Evolutionary conservation across 805 yeast species (phyloP), one percentile per base, ranked within the genome.

Genomic region (Yarrowia sp.): DNA sequence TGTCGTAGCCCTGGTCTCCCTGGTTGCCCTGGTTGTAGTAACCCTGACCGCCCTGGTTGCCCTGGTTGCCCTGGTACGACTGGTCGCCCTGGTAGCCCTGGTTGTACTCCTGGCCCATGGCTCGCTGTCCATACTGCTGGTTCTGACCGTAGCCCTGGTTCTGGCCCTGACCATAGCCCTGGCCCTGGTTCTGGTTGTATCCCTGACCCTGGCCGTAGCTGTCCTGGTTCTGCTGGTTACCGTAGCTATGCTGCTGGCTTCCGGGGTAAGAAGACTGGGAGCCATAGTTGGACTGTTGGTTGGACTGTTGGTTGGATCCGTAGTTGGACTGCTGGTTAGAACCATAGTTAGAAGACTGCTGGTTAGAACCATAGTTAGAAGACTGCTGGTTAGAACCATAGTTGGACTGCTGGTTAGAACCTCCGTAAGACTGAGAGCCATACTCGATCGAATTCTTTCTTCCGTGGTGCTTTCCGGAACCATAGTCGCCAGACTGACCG

Each of bases 1-100:
- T 58, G 10, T 58, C 49, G 32, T 54, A 38, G 5, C 59, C 62
- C 41, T 49, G 58, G 41, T 48, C 19, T 24, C 51, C 51, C 40
- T 54, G 61, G 46, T 52, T 14, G 32, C 35, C 35, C 44, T 41
- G 49, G 48, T 56, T 32, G 38, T 35, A 52, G 41, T 22, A 33
- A 9, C 58, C 58, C 43, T 56, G 62, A 40, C 16, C 14, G 6
- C 51, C 32, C 35, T 30, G 46, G 35, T 17, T 8, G 10, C 44
- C 43, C 44, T 52, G 61, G 33, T 24, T 21, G 33, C 44, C 33
- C 28, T 38, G 46, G 43, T 38, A 11, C 10, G 22, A 21, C 46
- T 54, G 61, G 11, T 26, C 22, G n/a, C 28, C 35, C 46, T 54
- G 61, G 46, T 49, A 49, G 16, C 40, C 36, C 24, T 49, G 62